Evolutionary conservation across 176 grass and related monocot genomes (phyloP).

Genomic region (Triticum monococcum): DNA sequence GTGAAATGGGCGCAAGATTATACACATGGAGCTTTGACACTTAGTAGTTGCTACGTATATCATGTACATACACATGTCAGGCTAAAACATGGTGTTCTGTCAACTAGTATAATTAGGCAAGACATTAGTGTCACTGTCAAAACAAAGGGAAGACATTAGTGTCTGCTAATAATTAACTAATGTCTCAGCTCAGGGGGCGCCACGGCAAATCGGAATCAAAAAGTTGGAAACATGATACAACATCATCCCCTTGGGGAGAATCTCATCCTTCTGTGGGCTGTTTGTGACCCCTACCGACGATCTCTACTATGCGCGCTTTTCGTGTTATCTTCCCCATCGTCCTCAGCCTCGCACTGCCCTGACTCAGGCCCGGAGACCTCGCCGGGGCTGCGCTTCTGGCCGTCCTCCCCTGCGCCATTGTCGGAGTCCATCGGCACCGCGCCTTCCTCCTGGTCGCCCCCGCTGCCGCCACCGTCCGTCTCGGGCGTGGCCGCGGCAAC

Average conservation of each 20-base stretch:
- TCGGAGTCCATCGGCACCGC: constrained; percentile 82
- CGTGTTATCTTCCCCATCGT: constrained; percentile 44
- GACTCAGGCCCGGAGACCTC: constrained; percentile 69
- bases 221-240: background rate
- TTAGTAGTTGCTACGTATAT: background rate
- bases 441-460: constrained; percentile 80
- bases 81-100: background rate
- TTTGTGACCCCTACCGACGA: background rate
- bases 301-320: constrained; percentile 32
- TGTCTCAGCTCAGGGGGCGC: background rate
- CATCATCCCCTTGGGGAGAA: background rate
- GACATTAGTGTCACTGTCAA: no score
- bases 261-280: background rate
- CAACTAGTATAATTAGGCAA: background rate
- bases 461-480: constrained; percentile 71
- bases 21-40: background rate
- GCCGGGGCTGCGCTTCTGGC: constrained; percentile 70
- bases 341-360: constrained; percentile 64
- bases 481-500: constrained; percentile 63
- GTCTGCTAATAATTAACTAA: background rate
- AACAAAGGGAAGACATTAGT: background rate
- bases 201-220: background rate
- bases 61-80: background rate
- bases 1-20: no score
- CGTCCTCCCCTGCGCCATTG: constrained; percentile 38